Evolutionary conservation across 495 filamentous ascomycete species (phyloP), one percentile per base, ranked within the genome.

Genomic region (Elasticomyces elasticus): DNA sequence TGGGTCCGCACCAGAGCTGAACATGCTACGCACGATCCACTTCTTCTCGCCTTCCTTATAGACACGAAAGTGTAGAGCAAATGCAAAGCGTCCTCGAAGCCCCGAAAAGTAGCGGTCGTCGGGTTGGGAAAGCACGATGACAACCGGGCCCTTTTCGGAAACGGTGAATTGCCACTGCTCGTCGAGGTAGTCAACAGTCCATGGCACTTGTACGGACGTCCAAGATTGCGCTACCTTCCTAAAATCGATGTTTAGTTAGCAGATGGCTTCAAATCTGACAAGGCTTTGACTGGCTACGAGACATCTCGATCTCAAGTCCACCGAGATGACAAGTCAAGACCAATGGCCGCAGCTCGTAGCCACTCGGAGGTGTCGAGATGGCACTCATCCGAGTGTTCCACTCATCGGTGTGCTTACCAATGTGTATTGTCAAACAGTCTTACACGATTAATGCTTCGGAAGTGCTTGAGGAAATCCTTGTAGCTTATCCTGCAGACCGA

Each of bases 21-120:
- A 78, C 41, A 83, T 81, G 55, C 81, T 87, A 54, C 88, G 86
- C 11, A 95, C 84, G 26, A 95, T 80, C 63, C 94, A 95, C 15
- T 86, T 76, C 51, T 94, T 80, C 38, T 81, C 86, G 20, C 85
- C 81, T n/a, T 52, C 51, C 62, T 82, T 85, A 61, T 95, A 83
- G 0, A 97, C 64, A 20, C 89, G 81, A 71, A 95, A 95, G 49
- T 85, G 79, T 0, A 95, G 70, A 6, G 79, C 66, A 68, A 91
- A 95, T 13, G 62, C 66, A 59, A 94, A 97, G 64, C 88, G 80
- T n/a, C 90, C 91, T 35, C 79, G 72, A 0, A 97, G 77, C 0
- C 89, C 90, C 48, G 72, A 72, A 71, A 89, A 97, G 63, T 95
- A 97, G 5, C 90, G 80, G 26, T 79, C 74, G 64, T 97, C 90